Percentiles rank a stretch among this genome's conserved stretches.
Conservation (phyloP, 768 basidiomycete genomes). For the Mycena indigotica region DNA sequence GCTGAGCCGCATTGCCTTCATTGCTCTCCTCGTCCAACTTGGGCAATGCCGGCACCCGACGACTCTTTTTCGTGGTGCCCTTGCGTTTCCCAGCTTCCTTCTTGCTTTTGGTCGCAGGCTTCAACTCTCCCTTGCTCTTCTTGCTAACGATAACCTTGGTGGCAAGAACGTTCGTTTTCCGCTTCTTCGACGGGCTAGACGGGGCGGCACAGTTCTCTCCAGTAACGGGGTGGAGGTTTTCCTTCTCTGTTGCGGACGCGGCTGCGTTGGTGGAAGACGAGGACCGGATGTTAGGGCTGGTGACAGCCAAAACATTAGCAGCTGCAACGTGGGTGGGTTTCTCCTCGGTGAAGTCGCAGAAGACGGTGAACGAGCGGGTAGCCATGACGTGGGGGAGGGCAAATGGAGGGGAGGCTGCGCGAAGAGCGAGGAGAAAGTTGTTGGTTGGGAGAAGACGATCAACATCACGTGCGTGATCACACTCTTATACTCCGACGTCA, state of each 20-base stretch:
- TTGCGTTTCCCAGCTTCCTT: constrained; percentile 41
- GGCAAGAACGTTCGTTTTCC: constrained; percentile 61
- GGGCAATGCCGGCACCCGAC: constrained; percentile 62
- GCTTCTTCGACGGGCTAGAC: constrained; percentile 54
- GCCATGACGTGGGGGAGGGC: constrained; percentile 43
- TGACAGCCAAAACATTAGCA: constrained; percentile 29
- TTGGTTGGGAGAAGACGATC: neutral
- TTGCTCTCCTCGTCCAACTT: constrained; percentile 61
- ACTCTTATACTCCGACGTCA: neutral
- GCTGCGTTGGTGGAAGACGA: constrained; percentile 39
- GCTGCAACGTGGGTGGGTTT: constrained; percentile 7
- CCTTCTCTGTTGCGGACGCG: constrained; percentile 60
- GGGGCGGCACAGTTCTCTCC: constrained; percentile 56
- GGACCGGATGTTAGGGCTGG: constrained; percentile 25
- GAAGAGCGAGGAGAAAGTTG: too few relatives aligned
- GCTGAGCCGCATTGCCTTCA: constrained; percentile 24
- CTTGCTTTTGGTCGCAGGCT: constrained; percentile 35
- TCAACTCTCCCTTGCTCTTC: constrained; percentile 48
- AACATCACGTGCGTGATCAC: neutral
- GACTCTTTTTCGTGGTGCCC: constrained; percentile 43
- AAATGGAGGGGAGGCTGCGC: neutral
- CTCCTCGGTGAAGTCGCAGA: constrained; percentile 45
- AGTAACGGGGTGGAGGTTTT: constrained; percentile 76
- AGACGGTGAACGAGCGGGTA: constrained; percentile 62
- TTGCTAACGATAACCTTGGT: constrained; percentile 51